Conservation (phyloP, 192 early-diverging fungal genomes). For the Spinellus fusiger region DNA sequence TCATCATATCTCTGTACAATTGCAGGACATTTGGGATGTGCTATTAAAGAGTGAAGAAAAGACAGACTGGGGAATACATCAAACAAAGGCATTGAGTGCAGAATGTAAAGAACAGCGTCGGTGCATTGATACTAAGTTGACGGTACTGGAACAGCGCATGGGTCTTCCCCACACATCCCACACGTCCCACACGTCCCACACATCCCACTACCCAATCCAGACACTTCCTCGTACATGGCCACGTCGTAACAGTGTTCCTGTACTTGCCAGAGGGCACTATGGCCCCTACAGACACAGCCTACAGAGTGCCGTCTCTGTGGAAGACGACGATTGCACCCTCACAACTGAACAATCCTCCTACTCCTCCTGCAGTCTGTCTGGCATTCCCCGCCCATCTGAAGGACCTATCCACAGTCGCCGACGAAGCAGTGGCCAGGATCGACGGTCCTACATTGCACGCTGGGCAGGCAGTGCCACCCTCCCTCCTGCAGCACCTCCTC, state of each 20-base stretch:
- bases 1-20: not conserved
- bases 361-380: not conserved
- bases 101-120: not conserved
- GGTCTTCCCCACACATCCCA: not conserved
- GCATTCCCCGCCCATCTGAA: not conserved
- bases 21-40: not conserved
- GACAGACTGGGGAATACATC: not conserved
- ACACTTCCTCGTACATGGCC: not conserved
- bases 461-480: slow-evolving; percentile 1
- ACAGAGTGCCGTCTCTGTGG: not conserved
- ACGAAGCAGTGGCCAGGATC: not conserved
- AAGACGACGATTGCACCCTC: not conserved
- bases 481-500: slow-evolving; percentile 10
- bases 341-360: not conserved
- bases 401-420: not conserved
- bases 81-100: not conserved
- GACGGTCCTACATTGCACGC: not conserved
- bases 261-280: not conserved
- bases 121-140: not conserved
- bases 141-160: not conserved
- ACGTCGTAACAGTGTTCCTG: not conserved
- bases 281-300: not conserved
- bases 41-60: not conserved
- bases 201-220: too few species aligned
- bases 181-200: not conserved